phyloP scores from a whole-genome alignment of 148 eudicot genomes.

The Chenopodium quinoa region DNA sequence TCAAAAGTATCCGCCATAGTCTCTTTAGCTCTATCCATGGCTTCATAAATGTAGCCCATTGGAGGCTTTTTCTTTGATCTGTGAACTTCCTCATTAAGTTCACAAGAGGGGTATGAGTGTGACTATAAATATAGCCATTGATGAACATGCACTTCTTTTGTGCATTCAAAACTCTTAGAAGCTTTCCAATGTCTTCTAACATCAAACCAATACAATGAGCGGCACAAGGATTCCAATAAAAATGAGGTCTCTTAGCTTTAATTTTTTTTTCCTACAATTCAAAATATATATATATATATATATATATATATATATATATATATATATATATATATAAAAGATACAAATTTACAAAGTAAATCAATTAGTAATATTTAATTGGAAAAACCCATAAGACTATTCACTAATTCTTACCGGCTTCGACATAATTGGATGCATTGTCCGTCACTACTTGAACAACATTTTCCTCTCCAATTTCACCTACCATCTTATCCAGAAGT shows the following conservation, averaged over 20 bases:
- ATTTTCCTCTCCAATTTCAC: neutral
- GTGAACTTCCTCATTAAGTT: conserved; percentile 7
- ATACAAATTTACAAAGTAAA: neutral
- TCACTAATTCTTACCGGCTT: neutral
- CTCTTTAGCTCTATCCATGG: conserved; percentile 32
- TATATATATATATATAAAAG: neutral
- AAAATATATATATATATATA: neutral
- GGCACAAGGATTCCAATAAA: neutral
- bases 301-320: too few relatives aligned
- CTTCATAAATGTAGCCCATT: conserved; percentile 29
- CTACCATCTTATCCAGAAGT: neutral
- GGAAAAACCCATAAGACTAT: too few relatives aligned
- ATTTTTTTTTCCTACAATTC: neutral
- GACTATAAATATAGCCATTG: neutral
- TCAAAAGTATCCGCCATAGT: neutral
- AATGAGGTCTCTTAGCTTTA: neutral
- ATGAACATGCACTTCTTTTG: conserved; percentile 7
- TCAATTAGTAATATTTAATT: neutral
- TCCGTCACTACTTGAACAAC: neutral
- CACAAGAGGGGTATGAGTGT: neutral
- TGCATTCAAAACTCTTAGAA: neutral
- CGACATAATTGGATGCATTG: neutral
- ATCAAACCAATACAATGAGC: neutral
- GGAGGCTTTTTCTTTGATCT: conserved; percentile 1
- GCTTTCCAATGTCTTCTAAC: neutral